Evolutionary conservation across 371 early-diverging fungal species (phyloP).

Genomic region (Saksenaea vasiformis): DNA sequence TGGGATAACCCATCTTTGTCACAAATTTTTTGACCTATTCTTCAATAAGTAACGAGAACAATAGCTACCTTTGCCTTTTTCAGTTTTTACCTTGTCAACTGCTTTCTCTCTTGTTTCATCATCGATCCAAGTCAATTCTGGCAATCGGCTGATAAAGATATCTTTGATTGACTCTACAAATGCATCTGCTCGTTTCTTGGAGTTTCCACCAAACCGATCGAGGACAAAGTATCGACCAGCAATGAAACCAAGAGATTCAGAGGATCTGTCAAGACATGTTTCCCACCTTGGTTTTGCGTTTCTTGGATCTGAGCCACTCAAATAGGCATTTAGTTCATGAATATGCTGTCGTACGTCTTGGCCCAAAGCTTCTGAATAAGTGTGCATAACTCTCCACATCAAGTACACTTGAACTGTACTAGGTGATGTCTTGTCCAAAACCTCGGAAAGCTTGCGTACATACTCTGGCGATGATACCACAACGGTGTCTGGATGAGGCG

Average conservation of each 20-base stretch:
- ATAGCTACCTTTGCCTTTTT: not conserved
- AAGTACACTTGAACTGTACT: constrained; percentile 44
- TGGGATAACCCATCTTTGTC: constrained; percentile 56
- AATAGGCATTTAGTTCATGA: constrained; percentile 24
- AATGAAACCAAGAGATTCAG: constrained; percentile 44
- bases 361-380: constrained; percentile 28
- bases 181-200: constrained; percentile 22
- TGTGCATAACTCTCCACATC: constrained; percentile 43
- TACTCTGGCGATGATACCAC: constrained; percentile 48
- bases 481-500: constrained; percentile 27
- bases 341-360: constrained; percentile 33
- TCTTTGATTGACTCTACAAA: constrained; percentile 37
- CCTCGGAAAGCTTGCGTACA: constrained; percentile 31
- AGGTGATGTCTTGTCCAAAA: constrained; percentile 29
- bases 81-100: constrained; percentile 41
- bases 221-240: constrained; percentile 56
- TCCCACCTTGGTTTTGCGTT: constrained; percentile 53
- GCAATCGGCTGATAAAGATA: constrained; percentile 40
- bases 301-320: constrained; percentile 45
- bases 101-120: constrained; percentile 46
- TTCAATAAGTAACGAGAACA: not conserved
- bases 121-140: constrained; percentile 56
- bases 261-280: constrained; percentile 45
- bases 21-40: constrained; percentile 25
- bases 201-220: constrained; percentile 41